A percentile compares a stretch with the other conserved stretches of the same genome.
phyloP scores from a whole-genome alignment of 2,329 filamentous ascomycete genomes.

The Aspergillus luchuensis region DNA sequence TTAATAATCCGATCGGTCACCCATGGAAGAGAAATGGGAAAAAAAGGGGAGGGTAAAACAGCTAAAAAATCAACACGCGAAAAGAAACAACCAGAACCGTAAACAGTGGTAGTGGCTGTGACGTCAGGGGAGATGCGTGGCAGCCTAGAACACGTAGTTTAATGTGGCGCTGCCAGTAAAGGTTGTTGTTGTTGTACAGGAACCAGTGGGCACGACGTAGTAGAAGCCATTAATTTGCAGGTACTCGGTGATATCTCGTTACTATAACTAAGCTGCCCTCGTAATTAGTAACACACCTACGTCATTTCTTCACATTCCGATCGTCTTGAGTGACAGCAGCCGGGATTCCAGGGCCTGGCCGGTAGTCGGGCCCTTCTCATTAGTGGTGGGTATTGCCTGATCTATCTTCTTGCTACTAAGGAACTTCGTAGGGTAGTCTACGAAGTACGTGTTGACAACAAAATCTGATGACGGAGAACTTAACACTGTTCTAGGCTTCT shows the following conservation, averaged over 20 bases:
- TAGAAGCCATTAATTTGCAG: not conserved
- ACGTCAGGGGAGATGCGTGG: not conserved
- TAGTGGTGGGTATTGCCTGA: not conserved
- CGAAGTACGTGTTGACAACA: not conserved
- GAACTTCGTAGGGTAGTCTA: not conserved
- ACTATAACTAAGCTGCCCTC: too few species aligned
- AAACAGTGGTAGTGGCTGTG: not conserved
- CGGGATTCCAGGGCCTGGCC: not conserved
- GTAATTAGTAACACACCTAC: not conserved
- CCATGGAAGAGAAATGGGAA: not conserved
- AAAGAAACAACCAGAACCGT: not conserved
- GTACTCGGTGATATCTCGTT: not conserved
- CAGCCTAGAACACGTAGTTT: not conserved
- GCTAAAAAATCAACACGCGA: not conserved
- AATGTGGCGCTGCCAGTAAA: not conserved
- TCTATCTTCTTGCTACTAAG: not conserved
- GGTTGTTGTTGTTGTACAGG: not conserved
- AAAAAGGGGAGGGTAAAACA: not conserved
- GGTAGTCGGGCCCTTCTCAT: not conserved
- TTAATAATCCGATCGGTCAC: not conserved
- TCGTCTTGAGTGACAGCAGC: not conserved
- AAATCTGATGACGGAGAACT: not conserved
- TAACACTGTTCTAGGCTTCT: too few species aligned
- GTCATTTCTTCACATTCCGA: not conserved
- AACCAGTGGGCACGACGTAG: not conserved